phyloP scores from a whole-genome alignment of 768 basidiomycete genomes.

The Kwoniella sp. region DNA sequence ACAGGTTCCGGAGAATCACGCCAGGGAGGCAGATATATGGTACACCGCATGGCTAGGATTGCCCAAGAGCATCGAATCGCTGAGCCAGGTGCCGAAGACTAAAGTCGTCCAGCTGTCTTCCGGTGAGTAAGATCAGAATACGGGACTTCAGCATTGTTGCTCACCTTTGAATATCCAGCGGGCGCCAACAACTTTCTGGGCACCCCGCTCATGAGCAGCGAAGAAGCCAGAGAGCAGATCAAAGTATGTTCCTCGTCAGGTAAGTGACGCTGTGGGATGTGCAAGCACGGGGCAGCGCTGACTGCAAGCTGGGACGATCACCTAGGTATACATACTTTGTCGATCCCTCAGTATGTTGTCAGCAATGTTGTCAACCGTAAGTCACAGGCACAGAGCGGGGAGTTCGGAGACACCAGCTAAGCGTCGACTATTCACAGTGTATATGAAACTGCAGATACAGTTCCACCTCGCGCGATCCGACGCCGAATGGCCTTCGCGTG shows the following conservation, averaged over 20 bases:
- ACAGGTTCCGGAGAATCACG: slow-evolving; percentile 23
- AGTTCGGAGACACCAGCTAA: neutral
- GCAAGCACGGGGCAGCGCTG: neutral
- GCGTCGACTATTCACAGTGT: slow-evolving; percentile 19
- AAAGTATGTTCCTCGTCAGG: slow-evolving; percentile 37
- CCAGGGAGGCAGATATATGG: slow-evolving; percentile 33
- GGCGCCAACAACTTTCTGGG: slow-evolving; percentile 33
- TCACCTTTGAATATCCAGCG: slow-evolving; percentile 16
- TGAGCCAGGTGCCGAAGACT: slow-evolving; percentile 28
- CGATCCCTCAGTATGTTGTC: slow-evolving; percentile 37
- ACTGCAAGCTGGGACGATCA: too few species aligned
- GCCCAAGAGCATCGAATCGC: slow-evolving; percentile 14
- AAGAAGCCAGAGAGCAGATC: slow-evolving; percentile 30
- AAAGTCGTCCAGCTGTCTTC: slow-evolving; percentile 40
- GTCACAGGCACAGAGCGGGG: neutral
- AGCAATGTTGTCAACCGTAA: slow-evolving; percentile 32
- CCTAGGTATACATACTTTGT: slow-evolving; percentile 35
- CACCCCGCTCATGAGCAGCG: slow-evolving; percentile 20
- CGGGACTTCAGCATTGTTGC: neutral
- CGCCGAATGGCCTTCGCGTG: slow-evolving; percentile 24
- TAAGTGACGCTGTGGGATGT: slow-evolving; percentile 6
- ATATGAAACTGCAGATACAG: slow-evolving; percentile 31
- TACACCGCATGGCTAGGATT: slow-evolving; percentile 32
- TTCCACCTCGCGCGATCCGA: slow-evolving; percentile 22
- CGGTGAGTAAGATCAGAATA: slow-evolving; percentile 21